Evolutionary conservation across 2,329 filamentous ascomycete genomes (phyloP).

Genomic region (Pseudonectria buxi): DNA sequence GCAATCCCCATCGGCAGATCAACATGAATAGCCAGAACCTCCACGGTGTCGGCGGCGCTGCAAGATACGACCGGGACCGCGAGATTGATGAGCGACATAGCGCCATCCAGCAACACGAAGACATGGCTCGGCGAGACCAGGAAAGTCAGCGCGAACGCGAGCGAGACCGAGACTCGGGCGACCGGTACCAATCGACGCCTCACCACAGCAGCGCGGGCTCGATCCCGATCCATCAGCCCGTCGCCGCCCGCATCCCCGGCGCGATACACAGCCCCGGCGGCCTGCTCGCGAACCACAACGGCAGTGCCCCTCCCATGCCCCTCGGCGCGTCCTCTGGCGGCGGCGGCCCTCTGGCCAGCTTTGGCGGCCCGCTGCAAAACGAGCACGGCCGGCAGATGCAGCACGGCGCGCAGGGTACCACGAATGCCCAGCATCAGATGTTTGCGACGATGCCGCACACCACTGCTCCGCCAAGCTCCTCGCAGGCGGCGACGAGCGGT

Average conservation of each 20-base stretch:
- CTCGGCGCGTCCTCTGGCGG: slow-evolving; percentile 44
- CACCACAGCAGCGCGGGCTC: slow-evolving; percentile 85
- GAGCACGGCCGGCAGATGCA: slow-evolving; percentile 46
- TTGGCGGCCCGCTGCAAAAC: slow-evolving; percentile 48
- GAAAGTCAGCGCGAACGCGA: slow-evolving; percentile 46
- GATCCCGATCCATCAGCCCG: slow-evolving; percentile 89
- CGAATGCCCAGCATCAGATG: slow-evolving; percentile 46
- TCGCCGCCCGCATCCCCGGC: slow-evolving; percentile 71
- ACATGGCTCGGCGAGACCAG: slow-evolving; percentile 37
- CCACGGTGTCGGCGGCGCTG: slow-evolving; percentile 32
- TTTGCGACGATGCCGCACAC: slow-evolving; percentile 49
- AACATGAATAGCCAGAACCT: slow-evolving; percentile 42
- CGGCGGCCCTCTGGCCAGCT: slow-evolving; percentile 38
- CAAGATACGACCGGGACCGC: slow-evolving; percentile 42
- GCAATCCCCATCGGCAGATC: slow-evolving; percentile 12
- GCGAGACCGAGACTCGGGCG: slow-evolving; percentile 59
- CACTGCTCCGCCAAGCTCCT: slow-evolving; percentile 42
- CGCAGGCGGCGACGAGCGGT: slow-evolving; percentile 52
- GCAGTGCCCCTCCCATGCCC: slow-evolving; percentile 46
- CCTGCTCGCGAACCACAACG: slow-evolving; percentile 67
- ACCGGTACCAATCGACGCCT: slow-evolving; percentile 59
- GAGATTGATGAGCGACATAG: slow-evolving; percentile 43
- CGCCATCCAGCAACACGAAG: slow-evolving; percentile 40
- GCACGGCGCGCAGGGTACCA: slow-evolving; percentile 43
- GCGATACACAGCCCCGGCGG: slow-evolving; percentile 91